Evolutionary conservation across 441 rosid species (phyloP).

Genomic region (Flueggea neowawraea): DNA sequence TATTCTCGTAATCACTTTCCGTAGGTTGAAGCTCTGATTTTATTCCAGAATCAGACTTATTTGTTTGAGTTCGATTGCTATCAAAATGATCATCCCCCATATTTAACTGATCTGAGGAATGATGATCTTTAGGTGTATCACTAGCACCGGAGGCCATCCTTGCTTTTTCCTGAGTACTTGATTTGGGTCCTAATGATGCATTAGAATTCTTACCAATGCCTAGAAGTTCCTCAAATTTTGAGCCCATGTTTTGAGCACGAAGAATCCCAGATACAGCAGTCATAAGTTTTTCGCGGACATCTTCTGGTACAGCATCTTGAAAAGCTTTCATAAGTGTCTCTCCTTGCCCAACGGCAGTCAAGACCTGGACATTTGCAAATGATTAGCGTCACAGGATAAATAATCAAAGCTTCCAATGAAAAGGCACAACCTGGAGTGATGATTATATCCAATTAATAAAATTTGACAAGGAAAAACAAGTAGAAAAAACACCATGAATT

Average conservation of each 20-base stretch:
- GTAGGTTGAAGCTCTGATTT: conserved; percentile 37
- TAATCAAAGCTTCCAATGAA: conserved; percentile 12
- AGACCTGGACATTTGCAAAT: conserved; percentile 55
- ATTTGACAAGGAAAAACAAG: too few species aligned
- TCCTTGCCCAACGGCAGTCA: conserved; percentile 87
- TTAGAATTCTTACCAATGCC: conserved; percentile 37
- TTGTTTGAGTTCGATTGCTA: conserved; percentile 30
- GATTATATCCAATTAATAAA: too few species aligned
- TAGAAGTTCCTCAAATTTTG: conserved; percentile 49
- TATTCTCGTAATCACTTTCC: conserved; percentile 41
- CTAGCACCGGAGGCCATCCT: conserved; percentile 30
- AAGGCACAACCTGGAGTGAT: too few species aligned
- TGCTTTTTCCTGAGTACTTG: conserved; percentile 40
- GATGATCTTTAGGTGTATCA: conserved; percentile 33
- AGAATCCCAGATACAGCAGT: conserved; percentile 62
- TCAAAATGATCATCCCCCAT: conserved; percentile 37
- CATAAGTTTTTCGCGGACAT: conserved; percentile 85
- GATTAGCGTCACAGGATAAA: conserved; percentile 21
- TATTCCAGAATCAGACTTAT: conserved; percentile 27
- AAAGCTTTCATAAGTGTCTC: conserved; percentile 81
- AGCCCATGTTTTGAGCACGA: conserved; percentile 46
- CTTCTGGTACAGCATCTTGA: conserved; percentile 95
- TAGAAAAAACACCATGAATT: too few species aligned
- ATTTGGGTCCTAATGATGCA: conserved; percentile 28
- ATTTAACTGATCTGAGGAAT: conserved; percentile 38